phyloP scores from a whole-genome alignment of 352 stramenopile genomes.

The Phytophthora ramorum region DNA sequence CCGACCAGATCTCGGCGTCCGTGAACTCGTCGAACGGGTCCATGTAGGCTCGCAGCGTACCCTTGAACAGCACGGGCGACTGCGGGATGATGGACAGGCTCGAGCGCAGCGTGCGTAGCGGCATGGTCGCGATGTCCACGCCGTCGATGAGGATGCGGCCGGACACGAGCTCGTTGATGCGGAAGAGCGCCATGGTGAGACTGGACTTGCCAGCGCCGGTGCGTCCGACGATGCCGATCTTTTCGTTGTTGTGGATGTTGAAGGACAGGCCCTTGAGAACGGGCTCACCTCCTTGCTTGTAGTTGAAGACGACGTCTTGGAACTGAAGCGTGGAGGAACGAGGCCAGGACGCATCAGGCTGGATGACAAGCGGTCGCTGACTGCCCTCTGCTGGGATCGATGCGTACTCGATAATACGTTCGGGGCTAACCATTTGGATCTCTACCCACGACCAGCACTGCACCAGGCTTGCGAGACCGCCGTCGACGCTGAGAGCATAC shows the following conservation, averaged over 20 bases:
- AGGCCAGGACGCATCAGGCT: slow-evolving; percentile 65
- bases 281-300: slow-evolving; percentile 54
- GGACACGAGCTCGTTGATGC: slow-evolving; percentile 77
- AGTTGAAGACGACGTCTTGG: slow-evolving; percentile 82
- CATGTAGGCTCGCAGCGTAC: slow-evolving; percentile 87
- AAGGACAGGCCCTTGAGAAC: slow-evolving; percentile 66
- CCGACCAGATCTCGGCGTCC: slow-evolving; percentile 77
- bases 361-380: slow-evolving; percentile 20
- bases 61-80: slow-evolving; percentile 92
- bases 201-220: slow-evolving; percentile 90
- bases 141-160: slow-evolving; percentile 59
- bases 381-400: slow-evolving; percentile 33
- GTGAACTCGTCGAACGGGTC: slow-evolving; percentile 89
- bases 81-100: slow-evolving; percentile 53
- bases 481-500: slow-evolving; percentile 87
- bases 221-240: slow-evolving; percentile 88
- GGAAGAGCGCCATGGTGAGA: slow-evolving; percentile 87
- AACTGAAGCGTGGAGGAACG: slow-evolving; percentile 75
- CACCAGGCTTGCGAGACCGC: slow-evolving; percentile 79
- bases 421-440: slow-evolving; percentile 63
- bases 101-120: slow-evolving; percentile 38
- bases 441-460: slow-evolving; percentile 51
- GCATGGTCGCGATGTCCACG: slow-evolving; percentile 43
- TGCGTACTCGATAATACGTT: slow-evolving; percentile 54
- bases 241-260: slow-evolving; percentile 63